Evolutionary conservation across 768 basidiomycete genomes (phyloP).

Genomic region (Amanita brunnescens): DNA sequence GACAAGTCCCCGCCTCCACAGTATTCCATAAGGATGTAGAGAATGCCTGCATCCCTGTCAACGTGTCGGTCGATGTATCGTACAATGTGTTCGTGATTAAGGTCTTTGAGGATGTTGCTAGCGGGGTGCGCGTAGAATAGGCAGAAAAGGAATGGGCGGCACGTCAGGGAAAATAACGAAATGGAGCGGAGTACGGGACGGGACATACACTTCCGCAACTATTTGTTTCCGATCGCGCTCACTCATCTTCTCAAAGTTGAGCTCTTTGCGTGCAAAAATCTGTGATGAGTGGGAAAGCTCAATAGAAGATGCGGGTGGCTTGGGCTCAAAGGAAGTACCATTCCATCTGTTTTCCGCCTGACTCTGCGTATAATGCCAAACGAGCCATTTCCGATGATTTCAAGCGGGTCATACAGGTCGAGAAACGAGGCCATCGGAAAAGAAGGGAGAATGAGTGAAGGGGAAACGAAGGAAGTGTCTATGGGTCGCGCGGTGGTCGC

Average conservation of each 20-base stretch:
- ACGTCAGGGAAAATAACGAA: too few relatives aligned
- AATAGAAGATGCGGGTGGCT: background rate
- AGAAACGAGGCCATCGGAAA: constrained; percentile 33
- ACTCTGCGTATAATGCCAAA: constrained; percentile 99
- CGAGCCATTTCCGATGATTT: constrained; percentile 92
- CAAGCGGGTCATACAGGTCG: constrained; percentile 78
- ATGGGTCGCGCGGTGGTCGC: background rate
- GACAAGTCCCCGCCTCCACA: constrained; percentile 96
- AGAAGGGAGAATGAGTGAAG: background rate
- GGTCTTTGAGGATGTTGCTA: constrained; percentile 94
- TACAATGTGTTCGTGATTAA: constrained; percentile 94
- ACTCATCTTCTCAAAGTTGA: constrained; percentile 96
- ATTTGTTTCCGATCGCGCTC: constrained; percentile 96
- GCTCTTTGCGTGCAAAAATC: constrained; percentile 88
- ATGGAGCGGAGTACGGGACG: background rate
- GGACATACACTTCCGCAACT: constrained; percentile 89
- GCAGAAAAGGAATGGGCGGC: background rate
- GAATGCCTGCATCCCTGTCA: constrained; percentile 80
- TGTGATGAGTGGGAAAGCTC: constrained; percentile 17
- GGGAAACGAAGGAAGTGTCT: background rate
- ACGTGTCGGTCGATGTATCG: constrained; percentile 90
- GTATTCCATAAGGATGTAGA: constrained; percentile 99
- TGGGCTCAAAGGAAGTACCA: constrained; percentile 39
- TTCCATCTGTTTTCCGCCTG: constrained; percentile 70
- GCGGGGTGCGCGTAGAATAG: background rate